Base-by-base conservation (phyloP, 2,329 filamentous ascomycete species). In the Sordariomycetes sp. region DNA sequence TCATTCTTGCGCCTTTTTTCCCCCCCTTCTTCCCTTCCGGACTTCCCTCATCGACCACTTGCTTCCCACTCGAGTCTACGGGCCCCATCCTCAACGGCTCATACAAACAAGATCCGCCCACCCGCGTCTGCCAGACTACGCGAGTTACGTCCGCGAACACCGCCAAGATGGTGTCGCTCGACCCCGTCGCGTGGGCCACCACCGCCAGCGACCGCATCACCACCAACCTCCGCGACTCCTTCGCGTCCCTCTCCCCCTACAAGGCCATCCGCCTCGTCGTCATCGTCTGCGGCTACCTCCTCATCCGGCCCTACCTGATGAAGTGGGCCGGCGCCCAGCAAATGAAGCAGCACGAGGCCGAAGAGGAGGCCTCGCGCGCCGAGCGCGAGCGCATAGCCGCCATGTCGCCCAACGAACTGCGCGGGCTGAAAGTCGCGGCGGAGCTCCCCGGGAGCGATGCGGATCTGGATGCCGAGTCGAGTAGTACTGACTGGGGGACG, bases 271-370 rank as follows among this genome's bases (percentile, higher is more conserved):
- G 89, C 53, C 76, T 94, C 59, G 70, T 89, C 62, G 77, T 83
- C 62, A 79, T 90, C 60, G 79, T 90, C 22, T 81, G 89, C 64
- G 84, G 81, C 57, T 95, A 92, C 73, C 67, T 84, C 61, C 78
- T 94, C 56, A 65, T 90, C 25, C 83, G 89, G 1, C 88, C 88
- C 0, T 90, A 89, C 67, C 69, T 91, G 55, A 76, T 91, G 65
- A 86, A 85, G 65, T 70, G 82, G 42, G 83, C 82, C 63, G 81
- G 77, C 60, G 81, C 80, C 64, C 70, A 77, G 61, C 82, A 88
- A 65, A 80, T 84, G 67, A 77, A 77, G 64, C 76, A 85, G 66
- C 75, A 87, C 65, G 82, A 85, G 64, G 76, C 84, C 64, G 77
- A 80, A 61, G 74, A 76, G 10, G 70, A 66, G 56, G 75, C 84